Base-by-base conservation (phyloP, 345 rosid species). In the Bruguiera gymnorhiza region DNA sequence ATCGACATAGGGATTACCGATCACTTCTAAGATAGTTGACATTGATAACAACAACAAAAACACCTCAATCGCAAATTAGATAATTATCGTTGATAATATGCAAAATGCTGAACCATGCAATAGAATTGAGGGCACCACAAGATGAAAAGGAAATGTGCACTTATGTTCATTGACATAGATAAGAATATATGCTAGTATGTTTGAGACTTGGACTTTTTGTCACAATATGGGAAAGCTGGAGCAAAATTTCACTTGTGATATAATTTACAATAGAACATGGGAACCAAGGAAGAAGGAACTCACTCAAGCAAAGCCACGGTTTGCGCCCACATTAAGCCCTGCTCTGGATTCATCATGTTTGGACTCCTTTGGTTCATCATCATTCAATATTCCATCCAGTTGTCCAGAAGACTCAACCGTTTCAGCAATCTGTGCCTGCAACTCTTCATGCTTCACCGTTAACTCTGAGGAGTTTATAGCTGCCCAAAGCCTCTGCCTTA, bases 401-500 rank as follows among this genome's bases (percentile, higher is more conserved):
- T 63, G 91, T 58, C 55, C 74, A 61, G 70, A 70, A 66, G 77
- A 60, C 59, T 75, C 81, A n/a, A 75, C 52, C 3, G 75, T 85
- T 75, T 81, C 78, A 58, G 84, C 78, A 3, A 87, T 70, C 81
- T 85, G 85, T 55, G 67, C 77, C 67, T 65, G 73, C 27, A 89
- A 75, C 81, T 80, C 80, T 48, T 88, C 91, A 69, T 84, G 85
- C 71, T 87, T 81, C 51, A 63, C 81, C 77, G 81, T 84, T 27
- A 89, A 75, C 68, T 83, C 95, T 0, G 90, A 78, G 26, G 83
- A 76, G 70, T 62, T 76, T 37, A 94, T 32, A 64, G 88, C 85
- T 48, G 86, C 86, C 0, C 81, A 78, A 56, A 94, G 79, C 84
- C 65, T 88, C 70, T 72, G 77, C 82, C 80, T 87, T 66, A 89